These are phyloP conservation scores for Pleomassaria siparia DNA, from an alignment of 2,329 filamentous ascomycete species.

Conservation along the genomic window DNA sequence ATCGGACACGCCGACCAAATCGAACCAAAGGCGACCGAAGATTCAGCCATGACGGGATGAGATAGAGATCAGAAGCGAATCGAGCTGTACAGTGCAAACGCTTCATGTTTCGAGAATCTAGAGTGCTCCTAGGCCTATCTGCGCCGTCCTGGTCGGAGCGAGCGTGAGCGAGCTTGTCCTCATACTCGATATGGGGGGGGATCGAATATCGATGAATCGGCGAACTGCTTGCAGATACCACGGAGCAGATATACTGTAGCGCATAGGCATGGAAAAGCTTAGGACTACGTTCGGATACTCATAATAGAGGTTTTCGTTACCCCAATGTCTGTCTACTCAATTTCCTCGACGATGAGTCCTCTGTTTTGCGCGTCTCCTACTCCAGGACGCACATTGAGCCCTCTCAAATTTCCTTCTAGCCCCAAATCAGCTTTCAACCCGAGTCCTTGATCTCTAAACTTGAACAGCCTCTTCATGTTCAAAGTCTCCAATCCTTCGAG, in stretches of 20 bases:
- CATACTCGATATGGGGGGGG: neutral
- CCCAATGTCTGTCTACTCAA: too few species aligned
- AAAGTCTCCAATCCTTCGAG: constrained; percentile 66
- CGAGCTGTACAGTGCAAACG: neutral
- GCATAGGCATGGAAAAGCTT: neutral
- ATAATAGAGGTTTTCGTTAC: constrained; percentile 1
- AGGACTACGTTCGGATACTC: neutral
- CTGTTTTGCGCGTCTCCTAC: constrained; percentile 37
- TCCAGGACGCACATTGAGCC: constrained; percentile 46
- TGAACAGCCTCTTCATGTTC: constrained; percentile 57
- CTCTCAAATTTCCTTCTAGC: constrained; percentile 46
- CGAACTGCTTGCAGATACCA: neutral
- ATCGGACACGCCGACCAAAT: constrained; percentile 63
- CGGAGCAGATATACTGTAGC: neutral
- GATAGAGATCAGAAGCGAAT: neutral
- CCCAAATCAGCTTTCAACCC: constrained; percentile 26
- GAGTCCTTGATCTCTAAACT: constrained; percentile 31
- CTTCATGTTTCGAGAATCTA: neutral
- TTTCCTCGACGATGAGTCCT: constrained; percentile 56
- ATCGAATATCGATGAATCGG: neutral
- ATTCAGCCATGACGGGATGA: constrained; percentile 46
- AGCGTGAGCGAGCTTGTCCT: neutral
- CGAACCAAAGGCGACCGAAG: constrained; percentile 44
- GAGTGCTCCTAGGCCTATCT: neutral
- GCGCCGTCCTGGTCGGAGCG: neutral